Evolutionary conservation across 2,329 filamentous ascomycete genomes (phyloP).

Genomic region (Thermothelomyces thermophilus): DNA sequence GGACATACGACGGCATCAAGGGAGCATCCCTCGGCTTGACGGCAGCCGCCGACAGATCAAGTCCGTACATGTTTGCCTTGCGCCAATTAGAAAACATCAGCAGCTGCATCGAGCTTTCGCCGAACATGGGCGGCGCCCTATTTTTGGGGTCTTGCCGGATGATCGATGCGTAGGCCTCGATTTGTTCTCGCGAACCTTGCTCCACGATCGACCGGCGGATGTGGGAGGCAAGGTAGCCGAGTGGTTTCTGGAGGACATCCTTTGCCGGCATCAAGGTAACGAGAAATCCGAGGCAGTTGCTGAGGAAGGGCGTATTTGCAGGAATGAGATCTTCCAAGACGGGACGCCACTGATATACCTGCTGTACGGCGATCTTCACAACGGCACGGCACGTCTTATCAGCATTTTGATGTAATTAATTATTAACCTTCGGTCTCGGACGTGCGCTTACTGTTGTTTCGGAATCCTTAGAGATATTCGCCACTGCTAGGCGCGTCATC

Average conservation of each 20-base stretch:
- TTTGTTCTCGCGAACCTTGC: conserved; percentile 30
- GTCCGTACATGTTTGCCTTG: conserved; percentile 26
- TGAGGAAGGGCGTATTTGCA: conserved; percentile 25
- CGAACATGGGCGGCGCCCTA: conserved; percentile 29
- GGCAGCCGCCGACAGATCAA: conserved; percentile 27
- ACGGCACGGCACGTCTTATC: neutral
- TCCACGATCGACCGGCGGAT: conserved; percentile 29
- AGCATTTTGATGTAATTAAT: too few relatives aligned
- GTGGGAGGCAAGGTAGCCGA: conserved; percentile 26
- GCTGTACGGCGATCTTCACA: neutral
- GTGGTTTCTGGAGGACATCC: conserved; percentile 26
- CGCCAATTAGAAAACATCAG: conserved; percentile 31
- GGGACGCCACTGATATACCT: neutral
- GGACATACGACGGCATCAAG: conserved; percentile 23
- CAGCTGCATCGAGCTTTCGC: conserved; percentile 28
- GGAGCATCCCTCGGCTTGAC: conserved; percentile 2
- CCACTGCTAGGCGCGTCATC: conserved; percentile 19
- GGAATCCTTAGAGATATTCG: neutral
- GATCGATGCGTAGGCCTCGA: conserved; percentile 31
- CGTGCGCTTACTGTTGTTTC: neutral
- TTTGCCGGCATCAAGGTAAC: neutral
- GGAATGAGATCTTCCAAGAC: conserved; percentile 13
- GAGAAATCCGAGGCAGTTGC: conserved; percentile 20
- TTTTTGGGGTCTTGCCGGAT: conserved; percentile 22
- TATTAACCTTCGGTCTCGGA: neutral